Evolutionary conservation across 306 rosid genomes (phyloP).

Genomic region (Macrotyloma uniflorum): DNA sequence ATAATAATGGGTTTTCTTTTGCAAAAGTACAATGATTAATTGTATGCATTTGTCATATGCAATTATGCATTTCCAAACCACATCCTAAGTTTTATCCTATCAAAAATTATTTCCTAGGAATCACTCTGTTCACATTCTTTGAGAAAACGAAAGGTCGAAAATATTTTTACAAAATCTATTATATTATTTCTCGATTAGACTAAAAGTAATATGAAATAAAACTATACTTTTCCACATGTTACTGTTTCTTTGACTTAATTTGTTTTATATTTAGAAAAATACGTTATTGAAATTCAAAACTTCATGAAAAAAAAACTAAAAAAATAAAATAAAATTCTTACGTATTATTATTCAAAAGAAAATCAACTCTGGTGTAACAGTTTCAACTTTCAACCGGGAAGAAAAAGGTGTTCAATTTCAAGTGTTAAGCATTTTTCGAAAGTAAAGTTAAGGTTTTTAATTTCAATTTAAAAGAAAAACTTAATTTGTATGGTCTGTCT

Average conservation of each 20-base stretch:
- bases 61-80: constrained; percentile 11
- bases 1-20: not conserved
- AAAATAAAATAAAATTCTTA: not conserved
- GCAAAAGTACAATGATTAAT: not conserved
- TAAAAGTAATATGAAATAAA: not conserved
- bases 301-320: not conserved
- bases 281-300: not conserved
- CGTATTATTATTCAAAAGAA: not conserved
- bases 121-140: not conserved
- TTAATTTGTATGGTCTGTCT: constrained; percentile 44
- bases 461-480: too few species aligned
- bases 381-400: not conserved
- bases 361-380: not conserved
- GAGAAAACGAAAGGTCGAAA: not conserved
- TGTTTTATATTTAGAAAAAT: not conserved
- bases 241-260: not conserved
- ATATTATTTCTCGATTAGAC: not conserved
- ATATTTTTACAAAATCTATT: not conserved
- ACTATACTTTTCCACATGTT: not conserved
- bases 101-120: not conserved
- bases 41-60: constrained; percentile 2
- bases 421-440: not conserved
- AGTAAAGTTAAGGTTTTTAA: not conserved
- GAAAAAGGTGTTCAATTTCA: not conserved
- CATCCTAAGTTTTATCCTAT: not conserved